phyloP scores from a whole-genome alignment of 805 yeast genomes.

The Wickerhamiella vanderwaltii region DNA sequence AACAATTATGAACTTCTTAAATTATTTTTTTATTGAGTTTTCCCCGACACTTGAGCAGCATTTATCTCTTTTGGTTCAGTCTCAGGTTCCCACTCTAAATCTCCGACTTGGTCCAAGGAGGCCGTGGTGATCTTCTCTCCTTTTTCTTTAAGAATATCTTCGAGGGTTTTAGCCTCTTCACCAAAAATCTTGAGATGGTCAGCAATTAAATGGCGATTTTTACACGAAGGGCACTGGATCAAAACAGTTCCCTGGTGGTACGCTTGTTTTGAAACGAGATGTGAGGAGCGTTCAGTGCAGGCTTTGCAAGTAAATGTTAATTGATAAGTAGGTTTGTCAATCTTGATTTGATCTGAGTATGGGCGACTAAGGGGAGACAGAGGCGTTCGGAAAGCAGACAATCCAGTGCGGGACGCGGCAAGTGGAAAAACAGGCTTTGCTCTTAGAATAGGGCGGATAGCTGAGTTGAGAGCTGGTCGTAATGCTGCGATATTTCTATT shows the following conservation, averaged over 20 bases:
- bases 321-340: conserved; percentile 69
- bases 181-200: conserved; percentile 75
- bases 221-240: conserved; percentile 86
- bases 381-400: background rate
- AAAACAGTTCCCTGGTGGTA: conserved; percentile 76
- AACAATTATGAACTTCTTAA: too few relatives aligned
- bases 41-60: too few relatives aligned
- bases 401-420: background rate
- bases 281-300: conserved; percentile 74
- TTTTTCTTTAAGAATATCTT: conserved; percentile 60
- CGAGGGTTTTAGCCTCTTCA: conserved; percentile 65
- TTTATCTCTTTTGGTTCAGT: too few relatives aligned
- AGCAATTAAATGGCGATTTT: conserved; percentile 78
- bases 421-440: too few relatives aligned
- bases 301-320: conserved; percentile 87
- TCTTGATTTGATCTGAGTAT: conserved; percentile 32
- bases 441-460: too few relatives aligned
- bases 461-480: too few relatives aligned
- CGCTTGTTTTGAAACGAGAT: conserved; percentile 85
- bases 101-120: conserved; percentile 31
- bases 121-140: conserved; percentile 63
- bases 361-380: background rate
- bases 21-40: too few relatives aligned
- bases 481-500: too few relatives aligned
- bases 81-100: conserved; percentile 24